phyloP scores from a whole-genome alignment of 2,329 filamentous ascomycete genomes.

The Colletotrichum sp. region DNA sequence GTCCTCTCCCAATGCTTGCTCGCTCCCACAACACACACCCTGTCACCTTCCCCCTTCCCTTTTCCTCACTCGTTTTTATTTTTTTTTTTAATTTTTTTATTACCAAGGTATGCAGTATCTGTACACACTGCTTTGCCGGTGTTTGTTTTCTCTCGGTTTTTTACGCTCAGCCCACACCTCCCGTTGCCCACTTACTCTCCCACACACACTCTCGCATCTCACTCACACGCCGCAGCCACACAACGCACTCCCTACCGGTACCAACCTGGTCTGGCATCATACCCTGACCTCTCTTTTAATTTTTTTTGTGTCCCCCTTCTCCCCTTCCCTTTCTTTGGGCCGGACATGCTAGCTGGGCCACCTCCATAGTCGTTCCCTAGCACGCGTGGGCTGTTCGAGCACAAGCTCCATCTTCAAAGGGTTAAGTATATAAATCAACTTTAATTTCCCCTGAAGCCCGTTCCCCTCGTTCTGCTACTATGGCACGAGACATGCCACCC shows the following conservation, averaged over 20 bases:
- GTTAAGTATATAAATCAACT: slow-evolving; percentile 43
- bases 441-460: slow-evolving; percentile 32
- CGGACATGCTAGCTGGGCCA: slow-evolving; percentile 6
- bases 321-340: neutral
- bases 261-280: slow-evolving; percentile 6
- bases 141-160: neutral
- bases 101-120: too few species aligned
- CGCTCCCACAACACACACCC: neutral
- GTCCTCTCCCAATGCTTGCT: neutral
- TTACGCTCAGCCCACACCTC: slow-evolving; percentile 3
- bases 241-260: neutral
- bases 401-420: slow-evolving; percentile 26
- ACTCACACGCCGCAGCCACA: neutral
- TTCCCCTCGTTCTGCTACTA: slow-evolving; percentile 37
- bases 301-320: neutral
- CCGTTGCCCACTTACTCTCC: neutral
- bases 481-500: slow-evolving; percentile 48
- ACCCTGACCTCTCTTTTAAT: slow-evolving; percentile 7
- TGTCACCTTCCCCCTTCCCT: neutral
- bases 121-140: neutral
- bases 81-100: too few species aligned
- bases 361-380: neutral
- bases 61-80: neutral
- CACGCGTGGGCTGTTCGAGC: slow-evolving; percentile 13
- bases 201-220: neutral